These are phyloP conservation scores for Noccaea bulbosa DNA, from an alignment of 345 rosid species.

Conservation along the genomic window DNA sequence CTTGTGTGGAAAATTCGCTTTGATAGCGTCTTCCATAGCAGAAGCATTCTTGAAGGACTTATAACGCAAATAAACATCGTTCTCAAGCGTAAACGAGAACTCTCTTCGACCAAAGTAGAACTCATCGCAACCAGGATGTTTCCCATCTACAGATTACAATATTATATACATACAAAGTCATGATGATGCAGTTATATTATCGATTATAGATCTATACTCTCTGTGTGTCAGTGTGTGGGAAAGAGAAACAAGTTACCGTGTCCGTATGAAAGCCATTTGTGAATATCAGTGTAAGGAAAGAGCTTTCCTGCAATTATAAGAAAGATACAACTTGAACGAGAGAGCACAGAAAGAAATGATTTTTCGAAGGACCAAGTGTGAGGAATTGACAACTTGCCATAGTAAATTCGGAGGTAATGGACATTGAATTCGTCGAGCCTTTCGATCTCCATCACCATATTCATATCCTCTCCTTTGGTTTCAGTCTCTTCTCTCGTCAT, in stretches of 20 bases:
- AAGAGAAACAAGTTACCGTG: conserved; percentile 56
- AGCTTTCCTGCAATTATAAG: conserved; percentile 62
- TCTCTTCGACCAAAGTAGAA: conserved; percentile 78
- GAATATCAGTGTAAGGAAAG: conserved; percentile 76
- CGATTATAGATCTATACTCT: neutral
- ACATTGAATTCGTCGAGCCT: conserved; percentile 58
- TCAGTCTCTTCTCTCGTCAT: conserved; percentile 56
- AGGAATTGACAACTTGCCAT: conserved; percentile 50
- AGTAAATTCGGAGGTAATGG: conserved; percentile 68
- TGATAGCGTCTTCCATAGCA: conserved; percentile 66
- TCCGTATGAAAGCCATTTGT: conserved; percentile 92
- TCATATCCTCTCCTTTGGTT: conserved; percentile 57
- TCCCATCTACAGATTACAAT: conserved; percentile 64
- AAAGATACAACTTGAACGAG: neutral
- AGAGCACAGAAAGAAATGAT: neutral
- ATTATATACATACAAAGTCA: neutral
- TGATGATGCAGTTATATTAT: neutral
- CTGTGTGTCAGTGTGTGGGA: neutral
- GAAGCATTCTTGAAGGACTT: conserved; percentile 67
- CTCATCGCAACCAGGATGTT: conserved; percentile 87
- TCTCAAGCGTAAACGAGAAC: conserved; percentile 81
- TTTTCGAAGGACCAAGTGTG: neutral
- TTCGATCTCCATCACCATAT: conserved; percentile 57
- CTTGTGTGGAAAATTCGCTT: conserved; percentile 71
- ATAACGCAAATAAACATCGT: conserved; percentile 74